These are phyloP conservation scores for Apodospora peruviana DNA, from an alignment of 495 filamentous ascomycete genomes.

Conservation along the genomic window DNA sequence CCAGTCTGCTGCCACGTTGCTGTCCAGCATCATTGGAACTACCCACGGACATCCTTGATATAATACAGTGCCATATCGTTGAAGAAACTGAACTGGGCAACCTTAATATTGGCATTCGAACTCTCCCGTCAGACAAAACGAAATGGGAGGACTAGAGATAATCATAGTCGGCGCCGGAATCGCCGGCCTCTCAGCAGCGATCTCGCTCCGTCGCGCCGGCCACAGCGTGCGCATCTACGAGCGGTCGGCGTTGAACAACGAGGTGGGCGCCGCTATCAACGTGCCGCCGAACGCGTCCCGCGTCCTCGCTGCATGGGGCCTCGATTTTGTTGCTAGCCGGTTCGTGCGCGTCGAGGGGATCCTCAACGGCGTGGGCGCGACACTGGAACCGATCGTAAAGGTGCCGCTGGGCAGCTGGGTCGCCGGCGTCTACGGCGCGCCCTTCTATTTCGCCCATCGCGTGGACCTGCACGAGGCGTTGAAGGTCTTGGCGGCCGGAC, in stretches of 20 bases:
- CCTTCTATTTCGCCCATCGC: constrained; percentile 20
- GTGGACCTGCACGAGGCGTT: constrained; percentile 41
- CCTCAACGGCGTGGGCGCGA: constrained; percentile 28
- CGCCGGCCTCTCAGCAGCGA: constrained; percentile 46
- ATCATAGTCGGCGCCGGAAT: constrained; percentile 49
- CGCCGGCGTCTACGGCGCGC: constrained; percentile 8
- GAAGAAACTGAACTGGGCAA: no score
- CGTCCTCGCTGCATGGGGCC: constrained; percentile 39
- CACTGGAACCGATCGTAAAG: constrained; percentile 27
- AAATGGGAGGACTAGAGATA: no score
- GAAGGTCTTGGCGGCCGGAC: constrained; percentile 33
- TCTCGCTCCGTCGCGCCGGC: constrained; percentile 42
- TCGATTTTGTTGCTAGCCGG: constrained; percentile 32
- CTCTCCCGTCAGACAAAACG: no score
- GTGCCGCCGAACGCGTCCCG: constrained; percentile 44
- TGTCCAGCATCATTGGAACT: no score
- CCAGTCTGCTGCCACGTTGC: no score
- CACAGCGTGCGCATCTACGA: constrained; percentile 50
- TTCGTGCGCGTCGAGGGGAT: constrained; percentile 22
- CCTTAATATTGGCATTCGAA: no score
- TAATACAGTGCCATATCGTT: no score
- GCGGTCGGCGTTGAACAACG: constrained; percentile 42
- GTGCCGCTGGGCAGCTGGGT: constrained; percentile 10
- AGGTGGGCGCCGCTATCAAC: constrained; percentile 52
- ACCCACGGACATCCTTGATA: no score